phyloP scores from a whole-genome alignment of 371 early-diverging fungal genomes.

The Mucor velutinosus region DNA sequence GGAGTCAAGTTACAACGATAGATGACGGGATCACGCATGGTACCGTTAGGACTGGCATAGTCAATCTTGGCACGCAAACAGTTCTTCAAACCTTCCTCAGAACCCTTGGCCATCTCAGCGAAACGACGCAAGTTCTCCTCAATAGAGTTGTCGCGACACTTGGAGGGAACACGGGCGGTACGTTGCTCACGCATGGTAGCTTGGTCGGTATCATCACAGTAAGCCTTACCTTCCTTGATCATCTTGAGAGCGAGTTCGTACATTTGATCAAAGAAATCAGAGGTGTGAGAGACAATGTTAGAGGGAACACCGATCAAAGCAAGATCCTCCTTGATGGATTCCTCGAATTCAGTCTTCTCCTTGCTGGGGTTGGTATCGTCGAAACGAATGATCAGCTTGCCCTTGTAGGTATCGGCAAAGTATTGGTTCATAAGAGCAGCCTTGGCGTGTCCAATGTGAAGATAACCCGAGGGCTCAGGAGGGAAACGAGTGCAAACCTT shows the following conservation, averaged over 20 bases:
- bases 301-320: slow-evolving; percentile 84
- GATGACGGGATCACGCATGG: slow-evolving; percentile 99
- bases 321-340: slow-evolving; percentile 93
- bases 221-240: slow-evolving; percentile 95
- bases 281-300: slow-evolving; percentile 88
- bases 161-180: slow-evolving; percentile 87
- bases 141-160: slow-evolving; percentile 83
- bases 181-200: slow-evolving; percentile 94
- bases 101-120: slow-evolving; percentile 93
- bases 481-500: slow-evolving; percentile 97
- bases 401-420: slow-evolving; percentile 93
- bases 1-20: slow-evolving; percentile 95
- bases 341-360: slow-evolving; percentile 96
- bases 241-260: slow-evolving; percentile 87
- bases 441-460: slow-evolving; percentile 99
- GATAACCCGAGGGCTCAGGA: slow-evolving; percentile 98
- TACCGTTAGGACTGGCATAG: slow-evolving; percentile 92
- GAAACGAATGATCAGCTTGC: slow-evolving; percentile 96
- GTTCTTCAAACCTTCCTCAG: slow-evolving; percentile 82
- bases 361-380: slow-evolving; percentile 99
- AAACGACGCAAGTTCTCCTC: slow-evolving; percentile 95
- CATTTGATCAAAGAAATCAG: slow-evolving; percentile 94
- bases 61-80: slow-evolving; percentile 99
- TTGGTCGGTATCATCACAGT: slow-evolving; percentile 96
- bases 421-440: slow-evolving; percentile 98